A percentile compares a stretch with the other conserved stretches of the same genome.
Evolutionary conservation across 768 basidiomycete genomes (phyloP).

Genomic region (Hydnum rufescens): DNA sequence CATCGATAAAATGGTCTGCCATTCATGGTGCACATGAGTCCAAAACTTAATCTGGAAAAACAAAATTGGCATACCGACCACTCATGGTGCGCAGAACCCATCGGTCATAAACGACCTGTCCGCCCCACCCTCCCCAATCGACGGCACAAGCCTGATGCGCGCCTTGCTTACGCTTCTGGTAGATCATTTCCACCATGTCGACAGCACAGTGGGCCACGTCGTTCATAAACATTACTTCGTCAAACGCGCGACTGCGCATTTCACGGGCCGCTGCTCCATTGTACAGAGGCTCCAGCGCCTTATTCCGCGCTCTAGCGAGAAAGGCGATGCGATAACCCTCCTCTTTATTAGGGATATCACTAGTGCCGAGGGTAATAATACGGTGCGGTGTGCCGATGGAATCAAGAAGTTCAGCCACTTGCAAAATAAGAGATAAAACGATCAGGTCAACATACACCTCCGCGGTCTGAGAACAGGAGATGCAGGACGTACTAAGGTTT

Average conservation of each 20-base stretch:
- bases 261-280: neutral
- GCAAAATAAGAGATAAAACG: neutral
- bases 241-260: neutral
- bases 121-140: neutral
- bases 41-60: too few relatives aligned
- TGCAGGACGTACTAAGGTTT: too few relatives aligned
- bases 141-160: neutral
- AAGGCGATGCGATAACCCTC: neutral
- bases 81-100: neutral
- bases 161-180: neutral
- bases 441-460: neutral
- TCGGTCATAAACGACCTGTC: neutral
- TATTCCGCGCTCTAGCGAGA: neutral
- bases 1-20: neutral
- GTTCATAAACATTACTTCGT: neutral
- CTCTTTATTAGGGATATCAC: neutral
- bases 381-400: neutral
- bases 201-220: neutral
- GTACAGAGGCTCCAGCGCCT: neutral
- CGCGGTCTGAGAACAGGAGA: too few relatives aligned
- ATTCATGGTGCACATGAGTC: slow-evolving; percentile 5
- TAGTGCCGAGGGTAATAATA: neutral
- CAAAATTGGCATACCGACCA: neutral
- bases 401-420: neutral
- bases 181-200: neutral